Percentiles rank a stretch among this genome's conserved stretches.
Evolutionary conservation across 2,329 filamentous ascomycete species (phyloP).

Genomic region (Emericellopsis cladophorae): DNA sequence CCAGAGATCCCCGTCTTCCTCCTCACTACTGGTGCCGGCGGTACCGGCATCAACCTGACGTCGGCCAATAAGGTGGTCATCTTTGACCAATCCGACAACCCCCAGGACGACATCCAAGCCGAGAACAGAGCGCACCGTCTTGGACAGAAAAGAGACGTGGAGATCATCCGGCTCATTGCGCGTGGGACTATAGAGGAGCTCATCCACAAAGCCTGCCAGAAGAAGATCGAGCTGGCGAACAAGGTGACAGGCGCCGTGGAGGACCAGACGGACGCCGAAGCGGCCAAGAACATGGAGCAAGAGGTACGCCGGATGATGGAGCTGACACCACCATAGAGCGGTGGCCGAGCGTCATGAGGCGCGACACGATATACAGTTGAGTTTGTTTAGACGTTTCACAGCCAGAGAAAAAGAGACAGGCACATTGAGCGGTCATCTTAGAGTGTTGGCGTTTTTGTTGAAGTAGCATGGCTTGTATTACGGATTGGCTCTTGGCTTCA

Average conservation of each 20-base stretch:
- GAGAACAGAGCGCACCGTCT: constrained; percentile 95
- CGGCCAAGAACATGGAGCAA: constrained; percentile 22
- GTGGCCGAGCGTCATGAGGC: background rate
- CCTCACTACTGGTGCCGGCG: constrained; percentile 83
- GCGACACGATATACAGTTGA: too few relatives aligned
- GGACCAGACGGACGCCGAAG: constrained; percentile 12
- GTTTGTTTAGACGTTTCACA: too few relatives aligned
- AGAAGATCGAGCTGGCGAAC: constrained; percentile 79
- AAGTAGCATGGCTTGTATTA: too few relatives aligned
- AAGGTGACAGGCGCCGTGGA: constrained; percentile 33
- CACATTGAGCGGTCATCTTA: too few relatives aligned
- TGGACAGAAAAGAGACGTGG: constrained; percentile 80
- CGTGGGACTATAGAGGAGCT: constrained; percentile 81
- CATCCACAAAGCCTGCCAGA: constrained; percentile 80
- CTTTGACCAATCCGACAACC: constrained; percentile 95
- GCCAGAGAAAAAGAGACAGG: too few relatives aligned
- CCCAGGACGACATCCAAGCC: constrained; percentile 95
- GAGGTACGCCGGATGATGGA: constrained; percentile 31
- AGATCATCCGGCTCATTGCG: constrained; percentile 77
- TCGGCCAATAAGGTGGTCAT: constrained; percentile 96
- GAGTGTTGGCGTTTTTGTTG: too few relatives aligned
- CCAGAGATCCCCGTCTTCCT: constrained; percentile 77
- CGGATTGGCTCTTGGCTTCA: too few relatives aligned
- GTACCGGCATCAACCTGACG: constrained; percentile 93
- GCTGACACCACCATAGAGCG: constrained; percentile 23